Base-by-base conservation (phyloP, 805 yeast genomes). In the Kuraishia ogatae region DNA sequence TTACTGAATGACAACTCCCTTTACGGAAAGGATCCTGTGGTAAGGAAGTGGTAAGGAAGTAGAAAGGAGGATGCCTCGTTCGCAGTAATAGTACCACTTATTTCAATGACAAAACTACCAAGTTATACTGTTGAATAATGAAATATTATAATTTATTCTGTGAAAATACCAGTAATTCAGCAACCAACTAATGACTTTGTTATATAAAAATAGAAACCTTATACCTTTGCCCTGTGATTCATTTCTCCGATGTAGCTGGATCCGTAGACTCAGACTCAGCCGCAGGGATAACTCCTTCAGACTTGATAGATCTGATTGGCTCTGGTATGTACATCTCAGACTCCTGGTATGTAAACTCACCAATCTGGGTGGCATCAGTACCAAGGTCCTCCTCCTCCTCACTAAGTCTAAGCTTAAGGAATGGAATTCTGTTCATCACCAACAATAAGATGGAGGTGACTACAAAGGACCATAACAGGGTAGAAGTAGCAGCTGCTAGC, bases 371-470 rank as follows among this genome's bases (percentile, higher is more conserved):
- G 59, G 85, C 79, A 72, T 93, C 99, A 29, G 94, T 85, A 58
- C 98, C 97, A 61, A 84, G 66, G 60, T 85, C 82, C 73, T 93
- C 98, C 69, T 87, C 93, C 59, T 91, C 97, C 64, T 87, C 88
- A 60, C 83, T 79, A 63, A 91, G 80, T 75, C 97, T 83, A 66
- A 93, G 75, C 71, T 85, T 83, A 67, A 92, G 78, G 76, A 84
- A 82, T 60, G 97, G 97, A 59, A 90, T 76, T 64, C 74, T 77
- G 78, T 90, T 87, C 82, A 88, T 80, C 49, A 72, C 67, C 39
- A 82, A 71, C 61, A 90, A 75, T 50, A 93, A 73, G 56, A 87
- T 75, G 4, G 87, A 78, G 28, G 97, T 88, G 55, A 89, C 82
- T 6, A 71, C 77, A 63, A 88, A 85, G 2, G 96, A 78, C 89